Percentiles rank a stretch among this genome's conserved stretches.
phyloP scores from a whole-genome alignment of 1,284 basidiomycete species.

The Cutaneotrichosporon dermatis region DNA sequence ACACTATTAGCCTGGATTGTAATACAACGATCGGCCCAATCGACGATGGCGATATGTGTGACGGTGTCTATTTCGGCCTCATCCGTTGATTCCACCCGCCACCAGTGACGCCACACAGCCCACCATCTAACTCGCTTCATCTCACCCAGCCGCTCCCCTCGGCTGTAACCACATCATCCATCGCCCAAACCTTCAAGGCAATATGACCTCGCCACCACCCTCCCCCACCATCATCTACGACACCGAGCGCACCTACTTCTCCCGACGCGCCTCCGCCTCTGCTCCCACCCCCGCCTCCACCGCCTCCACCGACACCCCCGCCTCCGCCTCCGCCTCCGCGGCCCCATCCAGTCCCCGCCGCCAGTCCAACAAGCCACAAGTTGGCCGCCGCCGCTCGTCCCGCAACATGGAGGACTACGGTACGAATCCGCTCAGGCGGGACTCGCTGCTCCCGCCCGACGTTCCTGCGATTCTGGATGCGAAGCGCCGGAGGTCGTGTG shows the following conservation, averaged over 20 bases:
- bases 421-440: not conserved
- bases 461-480: slow-evolving; percentile 24
- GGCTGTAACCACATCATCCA: not conserved
- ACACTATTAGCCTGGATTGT: no score
- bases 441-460: slow-evolving; percentile 26
- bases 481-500: slow-evolving; percentile 23
- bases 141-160: not conserved
- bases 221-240: slow-evolving; percentile 9
- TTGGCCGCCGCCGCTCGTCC: not conserved
- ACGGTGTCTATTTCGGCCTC: no score
- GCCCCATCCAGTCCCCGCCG: no score
- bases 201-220: slow-evolving; percentile 1
- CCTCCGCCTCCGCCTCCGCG: no score
- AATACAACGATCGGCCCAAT: no score
- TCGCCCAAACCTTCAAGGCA: not conserved
- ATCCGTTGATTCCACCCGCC: no score
- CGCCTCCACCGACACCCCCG: not conserved
- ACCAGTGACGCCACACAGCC: no score
- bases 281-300: not conserved
- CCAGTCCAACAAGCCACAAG: no score
- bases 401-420: not conserved
- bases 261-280: not conserved
- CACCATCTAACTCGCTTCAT: no score
- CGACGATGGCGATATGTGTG: no score
- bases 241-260: slow-evolving; percentile 2